A percentile compares a stretch with the other conserved stretches of the same genome.
phyloP scores from a whole-genome alignment of 148 eudicot genomes.

The Nyssa sinensis region DNA sequence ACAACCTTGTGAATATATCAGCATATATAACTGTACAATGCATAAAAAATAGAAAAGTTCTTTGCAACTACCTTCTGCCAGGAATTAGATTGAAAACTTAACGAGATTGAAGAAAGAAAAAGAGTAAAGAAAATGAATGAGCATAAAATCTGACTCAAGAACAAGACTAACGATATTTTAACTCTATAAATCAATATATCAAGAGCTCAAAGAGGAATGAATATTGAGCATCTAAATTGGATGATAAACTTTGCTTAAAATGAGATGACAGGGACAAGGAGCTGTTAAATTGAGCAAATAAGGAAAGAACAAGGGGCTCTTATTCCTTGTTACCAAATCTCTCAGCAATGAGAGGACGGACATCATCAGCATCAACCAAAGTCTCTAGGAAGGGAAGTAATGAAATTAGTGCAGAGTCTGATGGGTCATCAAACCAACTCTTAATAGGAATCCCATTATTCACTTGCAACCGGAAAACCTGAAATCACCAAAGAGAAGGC shows the following conservation, averaged over 20 bases:
- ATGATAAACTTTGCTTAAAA: constrained; percentile 40
- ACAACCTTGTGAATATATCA: constrained; percentile 23
- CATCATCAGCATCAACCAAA: constrained; percentile 83
- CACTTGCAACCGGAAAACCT: constrained; percentile 96
- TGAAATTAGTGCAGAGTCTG: constrained; percentile 74
- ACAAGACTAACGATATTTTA: constrained; percentile 5
- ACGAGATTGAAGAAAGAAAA: background rate
- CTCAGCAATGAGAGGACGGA: constrained; percentile 89
- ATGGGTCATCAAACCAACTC: constrained; percentile 99
- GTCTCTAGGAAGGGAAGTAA: constrained; percentile 92
- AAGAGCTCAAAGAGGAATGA: constrained; percentile 2
- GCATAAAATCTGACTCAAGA: background rate
- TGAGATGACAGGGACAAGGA: constrained; percentile 34
- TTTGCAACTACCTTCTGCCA: constrained; percentile 16
- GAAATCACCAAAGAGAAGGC: constrained; percentile 30
- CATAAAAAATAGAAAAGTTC: constrained; percentile 12
- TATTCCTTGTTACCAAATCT: constrained; percentile 97
- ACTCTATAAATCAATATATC: constrained; percentile 12
- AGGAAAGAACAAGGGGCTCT: constrained; percentile 60
- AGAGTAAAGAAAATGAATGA: constrained; percentile 16
- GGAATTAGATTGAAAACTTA: constrained; percentile 17
- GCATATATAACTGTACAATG: constrained; percentile 38
- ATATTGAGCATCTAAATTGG: constrained; percentile 32
- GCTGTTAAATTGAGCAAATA: constrained; percentile 41
- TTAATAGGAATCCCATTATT: constrained; percentile 98